Base-by-base conservation (phyloP, 2,329 filamentous ascomycete species). In the Chlorencoelia australis region DNA sequence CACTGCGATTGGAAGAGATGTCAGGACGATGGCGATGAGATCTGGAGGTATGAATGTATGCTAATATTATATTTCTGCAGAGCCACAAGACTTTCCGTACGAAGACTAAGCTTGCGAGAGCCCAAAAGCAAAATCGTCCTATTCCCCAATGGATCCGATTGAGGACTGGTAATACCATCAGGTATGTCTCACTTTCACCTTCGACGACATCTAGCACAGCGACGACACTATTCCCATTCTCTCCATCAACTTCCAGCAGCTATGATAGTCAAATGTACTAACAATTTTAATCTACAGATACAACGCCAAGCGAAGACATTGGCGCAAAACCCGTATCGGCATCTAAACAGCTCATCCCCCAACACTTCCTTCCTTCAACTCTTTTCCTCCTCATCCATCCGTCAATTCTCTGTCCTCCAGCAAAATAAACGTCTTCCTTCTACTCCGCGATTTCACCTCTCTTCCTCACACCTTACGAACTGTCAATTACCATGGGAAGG, bases 21-120 rank as follows among this genome's bases (percentile, higher is more conserved):
- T n/a, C n/a, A n/a, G 20, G 27, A 19, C 9, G 22, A 39, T 14
- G 20, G 28, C 10, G 33, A 21, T 16, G 21, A 34, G 18, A n/a
- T n/a, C n/a, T n/a, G n/a, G n/a, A n/a, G n/a, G n/a, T n/a, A n/a
- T n/a, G n/a, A 35, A 31, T 30, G 33, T 13, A 19, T 26, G 36
- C 11, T 13, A 15, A 22, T 20, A 24, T 8, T 34, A 18, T 20
- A 8, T n/a, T 11, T 15, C 11, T 44, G 64, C 67, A 96, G 89
- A 89, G 82, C 82, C 87, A 98, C 76, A 98, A 98, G 82, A 85
- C 88, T 66, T 98, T 98, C 87, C 84, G 88, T 68, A 95, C 88
- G 72, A 98, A 98, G 88, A 83, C 93, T 72, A 98, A 98, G 91
- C 87, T 98, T 75, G 91, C 91, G 66, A 95, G 89, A 79, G 91